Base-by-base conservation (phyloP, 306 rosid species). In the Cucumis melo region DNA sequence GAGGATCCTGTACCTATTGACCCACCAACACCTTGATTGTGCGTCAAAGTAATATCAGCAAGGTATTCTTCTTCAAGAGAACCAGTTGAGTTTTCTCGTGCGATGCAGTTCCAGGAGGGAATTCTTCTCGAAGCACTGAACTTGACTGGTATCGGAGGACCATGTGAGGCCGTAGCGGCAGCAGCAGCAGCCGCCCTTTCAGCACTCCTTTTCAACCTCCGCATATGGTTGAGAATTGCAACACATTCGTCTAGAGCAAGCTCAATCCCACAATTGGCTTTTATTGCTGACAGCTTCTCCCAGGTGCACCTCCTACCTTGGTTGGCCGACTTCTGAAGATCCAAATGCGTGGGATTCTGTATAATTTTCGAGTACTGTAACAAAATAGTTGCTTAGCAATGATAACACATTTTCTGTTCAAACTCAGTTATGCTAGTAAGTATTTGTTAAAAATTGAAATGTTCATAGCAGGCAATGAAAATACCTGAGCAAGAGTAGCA, bases 291-390 rank as follows among this genome's bases (percentile, higher is more conserved):
- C 6, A 92, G 95, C 86, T 94, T 94, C 96, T 90, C 96, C 99
- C 99, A 94, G 34, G 95, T 92, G 83, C 99, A 90, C 84, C 97
- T 87, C 85, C 99, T 87, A 74, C 97, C 99, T 85, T 94, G 99
- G 83, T 90, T 94, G 57, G 95, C 90, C 62, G 99, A 97, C 85
- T 94, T 94, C 82, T 94, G 99, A 80, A 94, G 99, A 85, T 92
- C 99, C 85, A 87, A 83, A 39, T 85, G 68, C 10, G 96, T 85
- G 41, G 97, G 97, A 81, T 94, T 94, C 77, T 92, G 99, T 80
- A 94, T 82, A 34, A 94, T 92, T 83, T 94, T 94, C 9, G 89
- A 87, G 84, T 89, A 92, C 99, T 94, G 92, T 62, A 38, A 79
- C 53, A 16, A 55, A 24, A 32, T 24, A 29, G 1, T 11, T 16